phyloP scores from a whole-genome alignment of 1,284 basidiomycete genomes.

The Tetrapyrgos nigripes region DNA sequence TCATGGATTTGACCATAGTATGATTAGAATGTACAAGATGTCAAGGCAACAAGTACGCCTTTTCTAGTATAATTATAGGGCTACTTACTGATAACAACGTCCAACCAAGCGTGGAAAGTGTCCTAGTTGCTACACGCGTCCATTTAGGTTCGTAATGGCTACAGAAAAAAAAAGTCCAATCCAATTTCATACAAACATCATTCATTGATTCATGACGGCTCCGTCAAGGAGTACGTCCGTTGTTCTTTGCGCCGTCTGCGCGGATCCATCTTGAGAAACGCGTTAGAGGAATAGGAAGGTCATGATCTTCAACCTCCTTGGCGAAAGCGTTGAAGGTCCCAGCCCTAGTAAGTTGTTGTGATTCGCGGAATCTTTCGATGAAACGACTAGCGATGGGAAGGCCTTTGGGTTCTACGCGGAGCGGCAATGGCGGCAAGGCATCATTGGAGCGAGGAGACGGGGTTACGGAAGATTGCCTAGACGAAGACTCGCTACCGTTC shows the following conservation, averaged over 20 bases:
- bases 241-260: constrained; percentile 45
- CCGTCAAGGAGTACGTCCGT: constrained; percentile 1
- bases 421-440: constrained; percentile 24
- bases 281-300: constrained; percentile 61
- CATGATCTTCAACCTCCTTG: constrained; percentile 49
- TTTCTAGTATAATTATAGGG: not conserved
- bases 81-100: not conserved
- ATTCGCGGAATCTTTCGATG: constrained; percentile 46
- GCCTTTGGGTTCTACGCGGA: constrained; percentile 23
- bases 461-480: not conserved
- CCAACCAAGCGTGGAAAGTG: not conserved
- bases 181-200: not conserved
- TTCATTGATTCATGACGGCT: not conserved
- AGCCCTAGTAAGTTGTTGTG: constrained; percentile 32
- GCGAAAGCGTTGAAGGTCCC: constrained; percentile 45
- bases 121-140: not conserved
- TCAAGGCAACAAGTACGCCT: not conserved
- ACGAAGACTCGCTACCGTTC: constrained; percentile 14
- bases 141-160: not conserved
- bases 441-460: constrained; percentile 3
- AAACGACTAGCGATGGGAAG: constrained; percentile 41
- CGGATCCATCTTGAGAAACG: constrained; percentile 61
- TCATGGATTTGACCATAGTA: not conserved
- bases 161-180: not conserved
- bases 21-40: not conserved